These are phyloP conservation scores for Cutaneotrichosporon sp. DNA, from an alignment of 1,284 basidiomycete genomes.

Conservation along the genomic window DNA sequence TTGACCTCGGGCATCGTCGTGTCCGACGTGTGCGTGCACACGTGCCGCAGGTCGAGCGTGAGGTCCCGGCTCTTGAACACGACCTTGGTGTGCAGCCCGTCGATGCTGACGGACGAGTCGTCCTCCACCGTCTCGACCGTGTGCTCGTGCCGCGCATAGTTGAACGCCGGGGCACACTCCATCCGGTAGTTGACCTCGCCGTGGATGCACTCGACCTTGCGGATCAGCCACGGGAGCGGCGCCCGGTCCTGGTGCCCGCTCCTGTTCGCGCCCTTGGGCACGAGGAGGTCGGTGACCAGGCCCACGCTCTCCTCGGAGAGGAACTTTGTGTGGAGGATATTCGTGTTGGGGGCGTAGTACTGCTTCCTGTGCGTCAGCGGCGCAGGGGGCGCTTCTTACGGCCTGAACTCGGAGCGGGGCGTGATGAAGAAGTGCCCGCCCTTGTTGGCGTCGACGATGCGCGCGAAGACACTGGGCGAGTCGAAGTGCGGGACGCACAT, in stretches of 20 bases:
- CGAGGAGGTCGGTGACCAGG: constrained; percentile 64
- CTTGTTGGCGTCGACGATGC: constrained; percentile 58
- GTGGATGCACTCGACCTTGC: constrained; percentile 81
- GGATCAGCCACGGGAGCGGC: constrained; percentile 77
- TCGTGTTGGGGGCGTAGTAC: constrained; percentile 82
- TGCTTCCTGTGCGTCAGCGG: constrained; percentile 66
- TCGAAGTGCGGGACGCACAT: constrained; percentile 93
- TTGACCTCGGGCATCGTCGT: constrained; percentile 59
- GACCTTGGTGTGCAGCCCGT: constrained; percentile 62
- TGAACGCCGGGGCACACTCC: constrained; percentile 90
- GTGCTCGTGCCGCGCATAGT: constrained; percentile 79
- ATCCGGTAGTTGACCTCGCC: constrained; percentile 72
- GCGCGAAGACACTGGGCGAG: constrained; percentile 81
- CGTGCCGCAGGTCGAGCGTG: constrained; percentile 72
- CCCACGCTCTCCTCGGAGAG: constrained; percentile 78
- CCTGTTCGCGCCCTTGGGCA: constrained; percentile 46
- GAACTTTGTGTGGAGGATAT: constrained; percentile 85
- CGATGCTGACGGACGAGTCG: constrained; percentile 52
- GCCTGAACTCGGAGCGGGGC: constrained; percentile 56
- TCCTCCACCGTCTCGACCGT: constrained; percentile 60
- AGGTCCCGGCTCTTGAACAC: constrained; percentile 67
- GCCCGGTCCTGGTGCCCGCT: constrained; percentile 34
- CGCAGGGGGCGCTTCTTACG: constrained; percentile 23
- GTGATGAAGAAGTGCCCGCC: constrained; percentile 91
- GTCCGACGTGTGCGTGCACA: constrained; percentile 50